Evolutionary conservation across 192 early-diverging fungal species (phyloP).

Genomic region (Mortierella alpina): DNA sequence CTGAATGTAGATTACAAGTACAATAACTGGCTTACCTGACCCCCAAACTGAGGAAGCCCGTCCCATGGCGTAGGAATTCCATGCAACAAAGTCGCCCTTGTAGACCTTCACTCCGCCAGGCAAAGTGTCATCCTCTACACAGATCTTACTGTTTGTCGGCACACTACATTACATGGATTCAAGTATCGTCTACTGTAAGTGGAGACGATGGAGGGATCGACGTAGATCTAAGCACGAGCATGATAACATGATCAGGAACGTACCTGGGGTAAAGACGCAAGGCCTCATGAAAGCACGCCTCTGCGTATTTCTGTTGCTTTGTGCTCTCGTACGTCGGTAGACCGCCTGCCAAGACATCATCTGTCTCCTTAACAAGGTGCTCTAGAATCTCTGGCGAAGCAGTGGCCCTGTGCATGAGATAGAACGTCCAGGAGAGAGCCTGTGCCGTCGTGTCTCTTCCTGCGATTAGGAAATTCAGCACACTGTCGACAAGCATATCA

Average conservation of each 20-base stretch:
- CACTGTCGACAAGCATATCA: constrained; percentile 56
- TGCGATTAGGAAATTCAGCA: constrained; percentile 55
- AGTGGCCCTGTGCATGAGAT: constrained; percentile 53
- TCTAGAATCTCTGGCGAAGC: constrained; percentile 36
- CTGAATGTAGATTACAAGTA: too few species aligned
- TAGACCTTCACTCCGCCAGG: constrained; percentile 70
- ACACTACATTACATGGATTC: constrained; percentile 47
- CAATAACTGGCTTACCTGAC: neutral
- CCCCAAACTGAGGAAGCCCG: constrained; percentile 65
- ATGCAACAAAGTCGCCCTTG: constrained; percentile 62
- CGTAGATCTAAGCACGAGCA: too few species aligned
- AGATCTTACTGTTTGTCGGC: constrained; percentile 63
- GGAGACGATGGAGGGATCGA: too few species aligned
- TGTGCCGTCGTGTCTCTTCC: constrained; percentile 72
- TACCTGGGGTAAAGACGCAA: constrained; percentile 67
- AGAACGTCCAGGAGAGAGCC: constrained; percentile 54
- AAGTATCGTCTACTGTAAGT: too few species aligned
- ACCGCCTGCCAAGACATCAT: constrained; percentile 20
- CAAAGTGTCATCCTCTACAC: constrained; percentile 65
- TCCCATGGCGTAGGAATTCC: constrained; percentile 65
- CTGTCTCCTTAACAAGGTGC: constrained; percentile 43
- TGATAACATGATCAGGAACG: too few species aligned
- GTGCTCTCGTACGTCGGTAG: constrained; percentile 36
- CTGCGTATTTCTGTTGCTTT: constrained; percentile 43
- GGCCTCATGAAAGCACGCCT: constrained; percentile 65